Base-by-base conservation (phyloP, 139 green algal genomes). In the Zygnema cylindricum region DNA sequence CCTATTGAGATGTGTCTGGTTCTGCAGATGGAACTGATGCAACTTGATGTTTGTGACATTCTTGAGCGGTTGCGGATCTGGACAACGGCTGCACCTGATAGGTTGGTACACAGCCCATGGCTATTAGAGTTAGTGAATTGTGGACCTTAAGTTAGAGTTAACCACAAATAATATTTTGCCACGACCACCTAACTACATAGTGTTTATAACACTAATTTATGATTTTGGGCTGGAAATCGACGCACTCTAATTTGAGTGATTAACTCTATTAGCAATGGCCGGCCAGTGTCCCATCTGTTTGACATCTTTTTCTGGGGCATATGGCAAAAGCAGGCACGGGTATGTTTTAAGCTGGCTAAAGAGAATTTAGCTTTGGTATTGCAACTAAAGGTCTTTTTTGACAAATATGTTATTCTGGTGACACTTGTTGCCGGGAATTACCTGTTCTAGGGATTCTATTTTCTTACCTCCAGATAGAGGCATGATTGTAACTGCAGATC, bases 1-100 rank as follows among this genome's bases (percentile, higher is more conserved):
- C 57, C 36, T 16, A 43, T 3, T 41, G 7, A 23, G 32, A 49
- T 55, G 77, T 63, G 2, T 2, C 22, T 55, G 2, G 77, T 2
- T 32, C 11, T 39, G 77, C 77, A 84, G 77, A 84, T 84, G 77
- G 21, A 3, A 7, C 40, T 84, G 77, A 84, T 84, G 33, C 3
- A 2, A 2, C 49, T 73, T 39, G 40, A 57, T 7, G 35, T 84
- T 21, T 49, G 30, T 54, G 30, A 42, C 2, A 69, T 84, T 21
- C 16, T 84, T 2, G 77, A 84, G 3, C 16, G 16, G 2, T 33
- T 84, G 32, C 49, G 76, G 3, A 55, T 33, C 77, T 84, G 77
- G 77, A 38, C 76, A 63, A 63, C 49, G 7, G n/a, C 49, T 25
- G 49, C 49, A 63, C 16, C 49, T 16, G 16, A 63, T n/a, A n/a